Percentiles rank a stretch among this genome's conserved stretches.
Evolutionary conservation across 768 basidiomycete genomes (phyloP).

Genomic region (Termitomyces sp.): DNA sequence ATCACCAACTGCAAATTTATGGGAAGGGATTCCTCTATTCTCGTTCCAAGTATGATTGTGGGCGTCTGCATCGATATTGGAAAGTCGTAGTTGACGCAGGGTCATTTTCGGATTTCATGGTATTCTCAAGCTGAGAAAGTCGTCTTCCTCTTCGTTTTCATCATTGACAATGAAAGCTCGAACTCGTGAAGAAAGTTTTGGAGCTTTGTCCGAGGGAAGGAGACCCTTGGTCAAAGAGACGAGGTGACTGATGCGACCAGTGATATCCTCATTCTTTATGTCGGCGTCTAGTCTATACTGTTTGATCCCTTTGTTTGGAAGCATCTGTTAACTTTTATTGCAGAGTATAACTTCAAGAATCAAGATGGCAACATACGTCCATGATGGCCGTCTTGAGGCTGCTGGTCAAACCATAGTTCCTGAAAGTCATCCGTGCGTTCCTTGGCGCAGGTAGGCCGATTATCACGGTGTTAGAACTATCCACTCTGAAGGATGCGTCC

Average conservation of each 20-base stretch:
- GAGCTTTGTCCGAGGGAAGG: constrained; percentile 30
- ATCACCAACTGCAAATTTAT: constrained; percentile 40
- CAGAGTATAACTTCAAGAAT: background rate
- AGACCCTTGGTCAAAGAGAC: constrained; percentile 34
- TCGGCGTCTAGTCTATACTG: constrained; percentile 19
- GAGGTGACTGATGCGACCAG: constrained; percentile 35
- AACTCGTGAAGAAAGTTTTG: constrained; percentile 25
- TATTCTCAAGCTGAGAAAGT: constrained; percentile 19
- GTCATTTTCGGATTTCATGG: constrained; percentile 16
- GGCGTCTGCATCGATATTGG: constrained; percentile 28
- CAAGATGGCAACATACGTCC: constrained; percentile 20
- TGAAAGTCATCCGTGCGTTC: constrained; percentile 23
- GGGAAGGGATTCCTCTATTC: constrained; percentile 28
- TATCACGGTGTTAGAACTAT: constrained; percentile 34
- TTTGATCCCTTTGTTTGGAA: constrained; percentile 35
- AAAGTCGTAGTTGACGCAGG: constrained; percentile 33
- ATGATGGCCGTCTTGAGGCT: constrained; percentile 33
- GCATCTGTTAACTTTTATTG: constrained; percentile 27
- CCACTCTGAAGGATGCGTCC: constrained; percentile 37
- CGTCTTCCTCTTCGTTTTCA: constrained; percentile 20
- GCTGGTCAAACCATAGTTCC: constrained; percentile 38
- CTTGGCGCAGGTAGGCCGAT: constrained; percentile 41
- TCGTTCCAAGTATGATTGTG: constrained; percentile 40
- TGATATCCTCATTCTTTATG: constrained; percentile 22
- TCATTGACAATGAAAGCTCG: constrained; percentile 22